Conservation (phyloP, 2,329 filamentous ascomycete genomes). For the Orbilia ellipsospora region DNA sequence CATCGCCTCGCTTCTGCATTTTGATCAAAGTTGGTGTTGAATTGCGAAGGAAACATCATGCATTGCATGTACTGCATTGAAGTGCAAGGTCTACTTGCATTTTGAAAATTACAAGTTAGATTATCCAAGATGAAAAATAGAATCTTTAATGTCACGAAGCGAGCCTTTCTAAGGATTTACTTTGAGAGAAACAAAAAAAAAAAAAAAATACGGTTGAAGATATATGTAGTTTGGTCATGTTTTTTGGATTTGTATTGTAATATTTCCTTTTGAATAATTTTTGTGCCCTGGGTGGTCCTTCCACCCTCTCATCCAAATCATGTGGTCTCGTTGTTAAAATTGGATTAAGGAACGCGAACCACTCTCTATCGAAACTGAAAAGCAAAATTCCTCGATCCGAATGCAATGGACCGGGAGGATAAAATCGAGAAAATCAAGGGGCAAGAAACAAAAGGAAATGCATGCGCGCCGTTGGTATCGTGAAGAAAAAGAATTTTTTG, state of each 20-base stretch:
- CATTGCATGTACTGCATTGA: too few species aligned
- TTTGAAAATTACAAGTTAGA: too few species aligned
- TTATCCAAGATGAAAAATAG: too few species aligned
- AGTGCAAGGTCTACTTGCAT: too few species aligned
- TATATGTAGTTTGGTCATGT: too few species aligned
- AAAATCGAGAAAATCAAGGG: conserved; percentile 14
- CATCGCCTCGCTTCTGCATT: too few species aligned
- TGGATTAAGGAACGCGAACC: conserved; percentile 44
- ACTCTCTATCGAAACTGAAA: conserved; percentile 51
- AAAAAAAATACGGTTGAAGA: too few species aligned
- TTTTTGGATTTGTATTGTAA: not conserved
- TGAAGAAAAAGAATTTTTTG: conserved; percentile 36
- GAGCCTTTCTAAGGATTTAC: too few species aligned
- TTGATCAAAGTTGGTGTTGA: too few species aligned
- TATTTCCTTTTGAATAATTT: conserved; percentile 21
- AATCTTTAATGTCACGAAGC: too few species aligned
- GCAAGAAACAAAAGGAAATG: conserved; percentile 29
- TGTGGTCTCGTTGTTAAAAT: conserved; percentile 32
- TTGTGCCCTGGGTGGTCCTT: conserved; percentile 31
- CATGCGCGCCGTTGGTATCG: conserved; percentile 54
- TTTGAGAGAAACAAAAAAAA: too few species aligned
- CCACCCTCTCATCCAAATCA: conserved; percentile 17
- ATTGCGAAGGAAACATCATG: too few species aligned
- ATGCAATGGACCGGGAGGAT: not conserved
- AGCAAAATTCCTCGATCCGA: conserved; percentile 11